Percentiles rank a stretch among this genome's conserved stretches.
Evolutionary conservation across 2,329 filamentous ascomycete species (phyloP).

Genomic region (Colletotrichum coccodes): DNA sequence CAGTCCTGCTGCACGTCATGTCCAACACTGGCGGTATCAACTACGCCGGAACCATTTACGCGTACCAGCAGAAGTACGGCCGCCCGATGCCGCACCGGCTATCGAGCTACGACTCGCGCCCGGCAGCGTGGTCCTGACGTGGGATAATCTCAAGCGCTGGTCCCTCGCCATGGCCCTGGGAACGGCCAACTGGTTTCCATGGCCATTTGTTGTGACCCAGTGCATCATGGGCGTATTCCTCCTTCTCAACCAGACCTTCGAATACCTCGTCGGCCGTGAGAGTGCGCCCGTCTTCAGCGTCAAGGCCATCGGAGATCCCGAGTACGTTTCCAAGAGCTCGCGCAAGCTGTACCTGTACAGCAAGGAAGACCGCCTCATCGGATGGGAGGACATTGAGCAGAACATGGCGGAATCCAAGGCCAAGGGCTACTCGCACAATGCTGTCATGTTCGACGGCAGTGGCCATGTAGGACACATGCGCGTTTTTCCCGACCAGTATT

Average conservation of each 20-base stretch:
- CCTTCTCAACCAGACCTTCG: constrained; percentile 45
- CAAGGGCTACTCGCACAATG: constrained; percentile 59
- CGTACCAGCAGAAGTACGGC: constrained; percentile 51
- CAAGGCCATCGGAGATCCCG: not conserved
- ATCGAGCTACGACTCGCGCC: constrained; percentile 63
- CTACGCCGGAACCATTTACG: constrained; percentile 59
- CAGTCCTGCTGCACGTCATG: constrained; percentile 63
- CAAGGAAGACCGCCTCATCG: constrained; percentile 66
- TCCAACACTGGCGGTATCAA: constrained; percentile 69
- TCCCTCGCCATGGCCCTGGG: constrained; percentile 63
- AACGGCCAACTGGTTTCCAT: constrained; percentile 56
- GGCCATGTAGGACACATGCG: constrained; percentile 71
- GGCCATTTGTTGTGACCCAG: constrained; percentile 60
- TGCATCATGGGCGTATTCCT: constrained; percentile 57
- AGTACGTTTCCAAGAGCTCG: constrained; percentile 45
- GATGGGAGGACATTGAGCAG: constrained; percentile 63
- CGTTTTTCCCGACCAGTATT: constrained; percentile 66
- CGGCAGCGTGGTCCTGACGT: constrained; percentile 53
- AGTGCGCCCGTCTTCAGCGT: constrained; percentile 45
- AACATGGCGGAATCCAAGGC: constrained; percentile 59
- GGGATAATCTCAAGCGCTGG: constrained; percentile 58
- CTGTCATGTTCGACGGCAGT: constrained; percentile 66
- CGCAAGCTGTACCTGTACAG: constrained; percentile 68
- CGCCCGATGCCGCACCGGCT: constrained; percentile 57
- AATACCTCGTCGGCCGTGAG: constrained; percentile 49